Conservation (phyloP, 2,329 filamentous ascomycete genomes). For the Pestalotiopsis sp. region DNA sequence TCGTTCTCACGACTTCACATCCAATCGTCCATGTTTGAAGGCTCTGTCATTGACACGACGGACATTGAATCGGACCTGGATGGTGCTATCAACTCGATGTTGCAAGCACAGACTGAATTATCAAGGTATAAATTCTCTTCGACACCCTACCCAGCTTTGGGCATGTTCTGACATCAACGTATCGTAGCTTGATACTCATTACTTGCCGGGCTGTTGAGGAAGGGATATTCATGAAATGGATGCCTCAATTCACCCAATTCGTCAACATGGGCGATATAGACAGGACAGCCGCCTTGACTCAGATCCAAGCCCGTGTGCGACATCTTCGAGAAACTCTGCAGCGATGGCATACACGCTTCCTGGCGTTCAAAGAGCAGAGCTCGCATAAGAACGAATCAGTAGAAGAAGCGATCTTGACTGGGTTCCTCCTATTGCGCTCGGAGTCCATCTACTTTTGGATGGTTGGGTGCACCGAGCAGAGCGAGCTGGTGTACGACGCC, state of each 20-base stretch:
- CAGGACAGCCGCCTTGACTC: neutral
- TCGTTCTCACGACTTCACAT: neutral
- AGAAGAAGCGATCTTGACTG: neutral
- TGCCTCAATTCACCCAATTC: neutral
- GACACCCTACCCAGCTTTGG: neutral
- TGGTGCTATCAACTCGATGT: neutral
- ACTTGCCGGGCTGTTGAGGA: neutral
- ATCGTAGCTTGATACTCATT: neutral
- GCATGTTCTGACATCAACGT: neutral
- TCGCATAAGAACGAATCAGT: neutral
- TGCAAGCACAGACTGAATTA: conserved; percentile 1
- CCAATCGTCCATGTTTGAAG: conserved; percentile 7
- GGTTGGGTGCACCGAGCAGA: neutral
- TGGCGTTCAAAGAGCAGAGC: neutral
- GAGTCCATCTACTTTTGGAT: conserved; percentile 3
- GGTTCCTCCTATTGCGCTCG: neutral
- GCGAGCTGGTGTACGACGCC: conserved; percentile 2
- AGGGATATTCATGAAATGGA: neutral
- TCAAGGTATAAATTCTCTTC: neutral
- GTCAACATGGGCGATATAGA: neutral
- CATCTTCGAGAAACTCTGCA: neutral
- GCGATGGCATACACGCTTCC: neutral
- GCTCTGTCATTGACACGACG: neutral
- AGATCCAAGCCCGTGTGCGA: neutral
- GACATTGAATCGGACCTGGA: neutral